Evolutionary conservation across 371 early-diverging fungal species (phyloP), one percentile per base, ranked within the genome.

Genomic region (Mucor velutinosus): DNA sequence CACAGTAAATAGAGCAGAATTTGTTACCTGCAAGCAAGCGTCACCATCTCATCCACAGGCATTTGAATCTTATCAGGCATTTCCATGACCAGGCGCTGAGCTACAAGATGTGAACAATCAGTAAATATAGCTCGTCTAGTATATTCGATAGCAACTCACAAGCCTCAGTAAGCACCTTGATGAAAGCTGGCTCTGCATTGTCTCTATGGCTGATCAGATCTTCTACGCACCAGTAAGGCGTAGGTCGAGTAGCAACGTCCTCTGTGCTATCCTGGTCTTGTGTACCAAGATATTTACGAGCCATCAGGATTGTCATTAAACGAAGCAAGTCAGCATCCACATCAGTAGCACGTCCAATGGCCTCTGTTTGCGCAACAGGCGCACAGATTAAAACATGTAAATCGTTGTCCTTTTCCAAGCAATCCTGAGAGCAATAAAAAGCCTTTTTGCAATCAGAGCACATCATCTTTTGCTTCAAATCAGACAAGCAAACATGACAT

Each of bases 141-240:
- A 43, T 60, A 60, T 37, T 39, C 17, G 17, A 47, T 47, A 7
- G 51, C 47, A 53, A 77, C 78, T 71, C 72, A 85, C 82, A 76
- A 47, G 87, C 89, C 15, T 76, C 76, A 17, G 82, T 77, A 30
- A 87, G 65, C 25, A 78, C 78, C 45, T 75, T 79, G 47, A 86
- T 72, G 71, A 86, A 85, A 32, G 65, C 76, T 62, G 83, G 79
- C 25, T 84, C 77, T 47, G 87, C 78, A 29, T 70, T 77, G 41
- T 88, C 84, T 58, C 83, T 77, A 75, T 88, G 89, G 19, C 85
- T 80, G 27, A 88, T 64, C 27, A 91, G 74, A 45, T 91, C 90
- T n/a, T 83, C 62, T n/a, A 86, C 82, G 65, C 76, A 80, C 67
- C 74, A 73, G 56, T 72, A 86, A 21, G 87, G 85, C 4, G 87